A percentile compares a stretch with the other conserved stretches of the same genome.
phyloP scores from a whole-genome alignment of 2,329 filamentous ascomycete genomes.

The Diaporthe destruens region DNA sequence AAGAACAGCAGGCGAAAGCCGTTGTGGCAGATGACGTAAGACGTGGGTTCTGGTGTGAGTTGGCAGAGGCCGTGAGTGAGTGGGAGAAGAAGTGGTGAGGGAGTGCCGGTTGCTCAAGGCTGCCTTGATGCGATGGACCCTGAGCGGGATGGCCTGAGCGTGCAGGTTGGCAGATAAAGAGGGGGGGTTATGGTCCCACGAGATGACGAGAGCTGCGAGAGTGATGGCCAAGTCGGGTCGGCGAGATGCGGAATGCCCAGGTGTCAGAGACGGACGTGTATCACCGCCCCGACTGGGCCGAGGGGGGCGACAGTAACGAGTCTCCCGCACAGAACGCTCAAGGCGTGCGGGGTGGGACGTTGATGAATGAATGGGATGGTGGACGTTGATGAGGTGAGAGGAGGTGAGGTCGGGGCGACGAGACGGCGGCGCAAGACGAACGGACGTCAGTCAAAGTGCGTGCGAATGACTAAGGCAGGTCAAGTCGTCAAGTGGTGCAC shows the following conservation, averaged over 20 bases:
- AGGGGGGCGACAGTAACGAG: slow-evolving; percentile 2
- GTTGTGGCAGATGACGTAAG: slow-evolving; percentile 29
- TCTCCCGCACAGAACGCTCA: neutral
- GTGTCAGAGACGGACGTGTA: slow-evolving; percentile 20
- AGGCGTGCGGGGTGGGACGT: neutral
- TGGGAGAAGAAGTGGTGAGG: neutral
- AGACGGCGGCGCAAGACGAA: slow-evolving; percentile 1
- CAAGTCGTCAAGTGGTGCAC: slow-evolving; percentile 7
- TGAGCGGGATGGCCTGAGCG: slow-evolving; percentile 14
- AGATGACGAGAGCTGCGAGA: slow-evolving; percentile 14
- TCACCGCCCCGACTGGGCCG: slow-evolving; percentile 31
- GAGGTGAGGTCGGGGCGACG: slow-evolving; percentile 24
- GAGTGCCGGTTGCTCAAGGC: neutral
- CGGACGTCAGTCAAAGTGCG: slow-evolving; percentile 23
- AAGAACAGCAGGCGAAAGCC: neutral
- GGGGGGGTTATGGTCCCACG: neutral
- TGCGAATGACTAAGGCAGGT: slow-evolving; percentile 30
- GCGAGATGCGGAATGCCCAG: slow-evolving; percentile 19
- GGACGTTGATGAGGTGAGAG: slow-evolving; percentile 31
- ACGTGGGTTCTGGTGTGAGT: slow-evolving; percentile 9
- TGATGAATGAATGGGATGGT: slow-evolving; percentile 21
- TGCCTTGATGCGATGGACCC: neutral
- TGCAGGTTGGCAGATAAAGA: neutral
- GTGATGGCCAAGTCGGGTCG: slow-evolving; percentile 17
- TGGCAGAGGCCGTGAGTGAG: neutral